Base-by-base conservation (phyloP, 192 early-diverging fungal genomes). In the Backusella macrospora region DNA sequence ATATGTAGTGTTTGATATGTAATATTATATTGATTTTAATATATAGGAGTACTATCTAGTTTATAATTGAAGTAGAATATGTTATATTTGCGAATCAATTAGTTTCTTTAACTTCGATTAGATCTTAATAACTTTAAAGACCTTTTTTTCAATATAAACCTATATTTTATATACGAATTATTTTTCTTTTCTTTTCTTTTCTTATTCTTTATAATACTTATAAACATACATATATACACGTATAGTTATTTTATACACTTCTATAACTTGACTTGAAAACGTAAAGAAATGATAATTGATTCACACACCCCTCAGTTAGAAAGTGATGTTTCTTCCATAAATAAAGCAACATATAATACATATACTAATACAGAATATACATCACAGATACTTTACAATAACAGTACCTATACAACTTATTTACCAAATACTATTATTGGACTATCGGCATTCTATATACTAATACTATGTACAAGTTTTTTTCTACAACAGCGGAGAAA, bases 371-470 rank as follows among this genome's bases (percentile, higher is more conserved):
- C 13, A 59, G 52, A 59, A 13, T 18, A 59, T 23, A 59, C 18
- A 26, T 59, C 52, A 21, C 52, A 26, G 21, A 13, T 59, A 59
- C 52, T 59, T 59, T 59, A 59, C 18, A 59, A 59, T 59, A 59
- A 59, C 52, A 59, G 52, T 18, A 59, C 52, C 12, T 59, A 59
- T 59, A 23, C 52, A 12, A 59, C 21, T 23, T 59, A 59, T 26
- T 59, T 59, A 59, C 52, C 52, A 23, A 59, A 59, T 4, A 26
- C 26, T 8, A 59, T 59, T 3, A 59, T 59, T 59, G 52, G 52
- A 26, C 9, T 59, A 26, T 23, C 52, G 26, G 8, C 52, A 23
- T 59, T 59, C 21, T 59, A 59, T 59, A 23, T 59, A 3, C 21
- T 59, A 12, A 23, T 59, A 59, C 21, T 59, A 13, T 59, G 18